Evolutionary conservation across 2,329 filamentous ascomycete genomes (phyloP).

Genomic region (Didymella pinodella): DNA sequence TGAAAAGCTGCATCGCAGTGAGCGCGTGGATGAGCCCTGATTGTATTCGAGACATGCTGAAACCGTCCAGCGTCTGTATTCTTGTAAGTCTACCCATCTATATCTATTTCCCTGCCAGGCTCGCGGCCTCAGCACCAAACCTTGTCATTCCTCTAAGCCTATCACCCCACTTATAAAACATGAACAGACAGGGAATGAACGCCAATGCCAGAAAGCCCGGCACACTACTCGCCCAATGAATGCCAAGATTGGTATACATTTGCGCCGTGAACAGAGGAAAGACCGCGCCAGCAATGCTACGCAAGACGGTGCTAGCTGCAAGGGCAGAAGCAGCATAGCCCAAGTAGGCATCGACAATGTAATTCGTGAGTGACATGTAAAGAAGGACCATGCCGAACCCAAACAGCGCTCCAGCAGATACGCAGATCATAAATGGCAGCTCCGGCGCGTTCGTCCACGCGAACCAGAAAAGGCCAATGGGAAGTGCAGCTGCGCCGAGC

Average conservation of each 20-base stretch:
- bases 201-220: conserved; percentile 57
- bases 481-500: conserved; percentile 60
- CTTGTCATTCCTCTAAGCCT: conserved; percentile 29
- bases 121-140: conserved; percentile 31
- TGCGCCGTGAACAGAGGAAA: conserved; percentile 59
- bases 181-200: conserved; percentile 43
- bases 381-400: conserved; percentile 52
- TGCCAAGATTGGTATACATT: conserved; percentile 56
- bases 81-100: neutral
- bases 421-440: conserved; percentile 63
- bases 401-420: conserved; percentile 59
- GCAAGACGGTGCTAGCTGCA: conserved; percentile 55
- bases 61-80: neutral
- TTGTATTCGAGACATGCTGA: too few species aligned
- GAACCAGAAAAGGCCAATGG: conserved; percentile 60
- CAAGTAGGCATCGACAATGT: conserved; percentile 71
- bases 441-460: conserved; percentile 59
- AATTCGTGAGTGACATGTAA: conserved; percentile 64
- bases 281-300: conserved; percentile 57
- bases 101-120: conserved; percentile 17
- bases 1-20: too few species aligned
- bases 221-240: conserved; percentile 58
- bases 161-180: conserved; percentile 30
- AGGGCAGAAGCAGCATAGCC: conserved; percentile 50
- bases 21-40: too few species aligned